Base-by-base conservation (phyloP, 2,329 filamentous ascomycete species). In the Cladosporium sphaerospermum region DNA sequence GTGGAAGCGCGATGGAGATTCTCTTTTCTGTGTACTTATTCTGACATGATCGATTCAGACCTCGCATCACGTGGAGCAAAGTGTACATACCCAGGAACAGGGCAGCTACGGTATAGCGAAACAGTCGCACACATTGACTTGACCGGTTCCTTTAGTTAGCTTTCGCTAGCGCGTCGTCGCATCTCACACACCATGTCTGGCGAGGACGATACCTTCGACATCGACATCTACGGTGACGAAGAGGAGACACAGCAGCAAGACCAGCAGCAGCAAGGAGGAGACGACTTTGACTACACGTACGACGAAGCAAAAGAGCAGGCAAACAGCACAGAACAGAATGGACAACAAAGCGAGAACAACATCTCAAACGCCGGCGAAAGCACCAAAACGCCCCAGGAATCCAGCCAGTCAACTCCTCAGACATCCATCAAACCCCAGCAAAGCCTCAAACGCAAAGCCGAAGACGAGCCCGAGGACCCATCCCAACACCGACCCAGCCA, bases 171-270 rank as follows among this genome's bases (percentile, higher is more conserved):
- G 41, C 43, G 52, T 47, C 36, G 23, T 51, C 45, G 51, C 48
- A 46, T 54, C 53, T 31, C 19, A 3, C 40, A 47, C 43, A 64
- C 14, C 47, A 67, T 67, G 64, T 65, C 64, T 67, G 75, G 79
- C 64, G 81, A 84, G 67, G 82, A 84, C 70, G 82, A 85, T 69
- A 83, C 83, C 65, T 85, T 85, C 75, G 82, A 85, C 62, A 84
- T 85, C 74, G 82, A 85, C 68, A 83, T 85, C 71, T 85, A 85
- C 65, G 82, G 82, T 58, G 81, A 85, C 63, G 80, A 82, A 49
- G 51, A 47, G 18, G 51, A 53, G 36, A 19, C 45, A 13, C 51
- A 34, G 37, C 48, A 56, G 23, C 46, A 51, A 37, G 31, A 53
- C 19, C 46, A 54, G 19, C 42, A 61, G 40, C 36, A 40, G 13